These are phyloP conservation scores for Magnolia changhungtana DNA, from an alignment of 164 flowering plant genomes.

Conservation along the genomic window DNA sequence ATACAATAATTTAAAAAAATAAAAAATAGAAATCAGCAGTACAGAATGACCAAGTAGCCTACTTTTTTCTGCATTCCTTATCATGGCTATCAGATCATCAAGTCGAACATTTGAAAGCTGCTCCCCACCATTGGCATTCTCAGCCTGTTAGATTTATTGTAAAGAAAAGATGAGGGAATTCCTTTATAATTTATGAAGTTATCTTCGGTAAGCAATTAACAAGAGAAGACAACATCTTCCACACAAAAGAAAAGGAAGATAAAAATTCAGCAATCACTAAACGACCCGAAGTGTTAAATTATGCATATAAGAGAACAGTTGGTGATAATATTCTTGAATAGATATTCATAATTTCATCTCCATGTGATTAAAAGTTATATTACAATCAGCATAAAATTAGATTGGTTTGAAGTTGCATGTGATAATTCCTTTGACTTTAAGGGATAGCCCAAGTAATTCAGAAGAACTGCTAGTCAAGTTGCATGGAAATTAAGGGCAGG, in stretches of 20 bases:
- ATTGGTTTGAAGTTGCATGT: no score
- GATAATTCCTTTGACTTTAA: no score
- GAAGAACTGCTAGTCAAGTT: no score
- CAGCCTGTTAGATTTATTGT: constrained; percentile 30
- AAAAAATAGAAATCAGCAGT: background rate
- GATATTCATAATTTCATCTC: background rate
- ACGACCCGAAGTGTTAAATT: background rate
- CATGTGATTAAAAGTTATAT: background rate
- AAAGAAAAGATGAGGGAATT: background rate
- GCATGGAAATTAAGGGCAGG: no score
- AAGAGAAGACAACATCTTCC: background rate
- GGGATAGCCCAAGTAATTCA: no score
- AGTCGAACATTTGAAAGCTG: constrained; percentile 46
- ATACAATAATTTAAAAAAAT: background rate
- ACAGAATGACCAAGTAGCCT: constrained; percentile 11
- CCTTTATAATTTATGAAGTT: background rate
- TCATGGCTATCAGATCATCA: constrained; percentile 75
- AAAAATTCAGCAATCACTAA: background rate
- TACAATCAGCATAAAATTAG: background rate
- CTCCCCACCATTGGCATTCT: constrained; percentile 32
- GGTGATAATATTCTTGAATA: background rate
- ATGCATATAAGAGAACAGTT: background rate
- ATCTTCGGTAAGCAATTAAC: background rate
- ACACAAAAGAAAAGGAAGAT: background rate
- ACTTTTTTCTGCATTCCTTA: constrained; percentile 90